These are phyloP conservation scores for Candida sanyaensis DNA, from an alignment of 1,139 yeast genomes.

Conservation along the genomic window DNA sequence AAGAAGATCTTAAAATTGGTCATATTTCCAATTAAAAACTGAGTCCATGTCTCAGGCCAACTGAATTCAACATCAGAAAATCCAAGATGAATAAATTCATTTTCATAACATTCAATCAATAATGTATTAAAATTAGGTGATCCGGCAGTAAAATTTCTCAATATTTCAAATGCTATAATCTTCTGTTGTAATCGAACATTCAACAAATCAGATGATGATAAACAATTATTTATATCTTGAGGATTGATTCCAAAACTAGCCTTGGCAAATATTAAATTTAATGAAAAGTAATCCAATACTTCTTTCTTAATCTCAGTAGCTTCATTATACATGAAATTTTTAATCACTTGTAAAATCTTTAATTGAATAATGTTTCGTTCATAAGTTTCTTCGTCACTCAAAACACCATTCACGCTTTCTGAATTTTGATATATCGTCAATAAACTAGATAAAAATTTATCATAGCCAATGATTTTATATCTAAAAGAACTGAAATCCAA, in stretches of 20 bases:
- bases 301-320: constrained; percentile 43
- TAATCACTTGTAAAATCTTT: constrained; percentile 39
- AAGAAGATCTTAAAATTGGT: constrained; percentile 25
- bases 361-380: constrained; percentile 31
- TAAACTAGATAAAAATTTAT: constrained; percentile 50
- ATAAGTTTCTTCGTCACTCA: constrained; percentile 18
- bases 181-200: constrained; percentile 38
- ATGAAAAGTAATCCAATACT: constrained; percentile 48
- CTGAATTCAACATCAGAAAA: constrained; percentile 11
- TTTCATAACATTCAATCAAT: constrained; percentile 19
- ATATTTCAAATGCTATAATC: constrained; percentile 69
- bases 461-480: constrained; percentile 55
- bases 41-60: constrained; percentile 27
- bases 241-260: constrained; percentile 26
- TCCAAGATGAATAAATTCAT: constrained; percentile 8
- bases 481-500: constrained; percentile 80
- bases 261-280: constrained; percentile 49
- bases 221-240: neutral
- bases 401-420: constrained; percentile 10
- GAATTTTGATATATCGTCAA: constrained; percentile 30
- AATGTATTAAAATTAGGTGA: constrained; percentile 48
- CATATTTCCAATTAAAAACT: constrained; percentile 30
- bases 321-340: constrained; percentile 46
- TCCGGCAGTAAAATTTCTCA: constrained; percentile 75
- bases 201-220: constrained; percentile 18